Base-by-base conservation (phyloP, 164 flowering plant species). In the Stephania japonica region DNA sequence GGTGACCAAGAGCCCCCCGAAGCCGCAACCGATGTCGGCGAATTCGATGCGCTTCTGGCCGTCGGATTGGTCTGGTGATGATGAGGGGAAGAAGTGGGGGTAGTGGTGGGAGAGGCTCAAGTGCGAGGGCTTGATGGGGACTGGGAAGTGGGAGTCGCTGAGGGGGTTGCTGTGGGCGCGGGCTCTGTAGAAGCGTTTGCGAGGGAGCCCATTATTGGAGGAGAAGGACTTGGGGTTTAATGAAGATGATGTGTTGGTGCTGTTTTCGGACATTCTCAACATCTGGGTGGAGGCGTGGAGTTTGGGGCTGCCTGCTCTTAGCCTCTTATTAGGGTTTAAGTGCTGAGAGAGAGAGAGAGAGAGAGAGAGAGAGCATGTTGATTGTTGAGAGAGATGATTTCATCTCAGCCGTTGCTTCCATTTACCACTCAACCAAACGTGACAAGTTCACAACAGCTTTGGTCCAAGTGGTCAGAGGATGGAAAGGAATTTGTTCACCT, bases 21-120 rank as follows among this genome's bases (percentile, higher is more conserved):
- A 92, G 32, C 98, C 97, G 80, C 98, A 94, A 25, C 98, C 98
- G 73, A 94, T 79, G 68, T 94, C 98, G 0, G 97, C 98, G 83
- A 92, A 91, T 62, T 88, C 83, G 65, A 92, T 78, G 78, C 75
- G 87, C 67, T 80, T 86, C 10, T 79, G 70, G 38, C 13, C 49
- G 38, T 32, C 56, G 23, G 25, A 63, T 14, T 21, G 23, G 38
- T 72, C 81, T 24, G 38, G n/a, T n/a, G n/a, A n/a, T n/a, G n/a
- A n/a, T n/a, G 87, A 73, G 42, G 88, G 80, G 61, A 84, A 85
- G 67, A 83, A 70, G 10, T 86, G 83, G 43, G 97, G 97, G 73
- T 81, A 94, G 76, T 92, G 97, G 72, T 79, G 78, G 50, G 91
- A 75, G 53, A 81, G 88, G 62, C 89, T 91, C 13, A 92, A 86